Evolutionary conservation across 495 filamentous ascomycete species (phyloP).

Genomic region (Penicillium waksmanii): DNA sequence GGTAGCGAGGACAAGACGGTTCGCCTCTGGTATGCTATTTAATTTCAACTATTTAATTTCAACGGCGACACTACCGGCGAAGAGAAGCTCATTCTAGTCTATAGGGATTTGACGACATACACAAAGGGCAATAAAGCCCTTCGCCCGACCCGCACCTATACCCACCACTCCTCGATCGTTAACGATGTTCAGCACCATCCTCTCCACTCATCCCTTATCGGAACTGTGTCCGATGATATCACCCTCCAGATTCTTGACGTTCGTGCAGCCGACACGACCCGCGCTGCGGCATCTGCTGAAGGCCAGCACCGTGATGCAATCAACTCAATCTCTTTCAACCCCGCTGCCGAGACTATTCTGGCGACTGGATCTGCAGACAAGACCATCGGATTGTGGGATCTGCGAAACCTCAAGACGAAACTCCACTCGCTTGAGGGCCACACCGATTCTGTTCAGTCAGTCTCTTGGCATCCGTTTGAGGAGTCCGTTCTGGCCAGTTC

Average conservation of each 20-base stretch:
- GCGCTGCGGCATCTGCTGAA: conserved; percentile 63
- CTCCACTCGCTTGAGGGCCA: conserved; percentile 86
- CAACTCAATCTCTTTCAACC: conserved; percentile 93
- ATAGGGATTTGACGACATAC: conserved; percentile 77
- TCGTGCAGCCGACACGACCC: conserved; percentile 63
- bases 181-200: conserved; percentile 97
- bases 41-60: conserved; percentile 20
- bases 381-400: conserved; percentile 92
- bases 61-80: conserved; percentile 8
- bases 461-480: conserved; percentile 93
- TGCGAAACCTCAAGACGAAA: conserved; percentile 84
- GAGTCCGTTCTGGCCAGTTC: conserved; percentile 84
- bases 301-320: conserved; percentile 86
- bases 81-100: neutral
- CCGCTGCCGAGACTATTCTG: conserved; percentile 78
- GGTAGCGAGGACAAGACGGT: conserved; percentile 92
- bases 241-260: conserved; percentile 91
- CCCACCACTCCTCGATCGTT: conserved; percentile 85
- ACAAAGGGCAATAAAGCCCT: conserved; percentile 70
- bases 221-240: conserved; percentile 92
- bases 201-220: conserved; percentile 77
- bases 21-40: conserved; percentile 73
- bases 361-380: conserved; percentile 95
- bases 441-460: conserved; percentile 81
- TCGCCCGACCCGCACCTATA: conserved; percentile 73